These are phyloP conservation scores for Fermentozyma sake DNA, from an alignment of 1,139 yeast genomes.

Conservation along the genomic window DNA sequence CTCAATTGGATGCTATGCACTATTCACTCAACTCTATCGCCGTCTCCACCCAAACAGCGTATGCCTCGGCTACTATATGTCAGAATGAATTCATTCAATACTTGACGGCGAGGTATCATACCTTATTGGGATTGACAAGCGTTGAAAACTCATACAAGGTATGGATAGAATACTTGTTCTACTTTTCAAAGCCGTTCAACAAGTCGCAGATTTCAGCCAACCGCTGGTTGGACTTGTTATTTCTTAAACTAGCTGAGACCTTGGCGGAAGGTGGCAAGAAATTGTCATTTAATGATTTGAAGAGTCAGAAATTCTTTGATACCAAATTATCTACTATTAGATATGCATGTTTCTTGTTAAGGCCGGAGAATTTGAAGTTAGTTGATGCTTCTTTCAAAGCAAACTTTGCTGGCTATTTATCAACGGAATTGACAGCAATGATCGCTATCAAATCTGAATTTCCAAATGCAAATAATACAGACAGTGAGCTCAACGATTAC, in stretches of 20 bases:
- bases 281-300: conserved; percentile 14
- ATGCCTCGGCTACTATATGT: conserved; percentile 10
- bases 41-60: conserved; percentile 3
- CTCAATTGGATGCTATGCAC: conserved; percentile 21
- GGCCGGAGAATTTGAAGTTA: conserved; percentile 20
- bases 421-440: conserved; percentile 18
- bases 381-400: no score
- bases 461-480: conserved; percentile 29
- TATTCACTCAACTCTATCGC: conserved; percentile 11
- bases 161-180: conserved; percentile 31
- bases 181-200: conserved; percentile 23
- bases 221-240: conserved; percentile 36
- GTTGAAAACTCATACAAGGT: conserved; percentile 15
- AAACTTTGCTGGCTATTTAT: conserved; percentile 21
- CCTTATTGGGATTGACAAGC: conserved; percentile 27
- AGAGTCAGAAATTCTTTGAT: conserved; percentile 19
- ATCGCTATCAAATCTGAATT: conserved; percentile 18
- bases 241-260: conserved; percentile 19
- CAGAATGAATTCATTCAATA: conserved; percentile 28
- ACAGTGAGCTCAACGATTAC: conserved; percentile 21
- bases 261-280: conserved; percentile 20
- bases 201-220: conserved; percentile 36
- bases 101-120: conserved; percentile 34
- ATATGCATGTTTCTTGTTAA: conserved; percentile 27
- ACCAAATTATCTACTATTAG: conserved; percentile 26